Base-by-base conservation (phyloP, 2,329 filamentous ascomycete genomes). In the Fusarium algeriense region DNA sequence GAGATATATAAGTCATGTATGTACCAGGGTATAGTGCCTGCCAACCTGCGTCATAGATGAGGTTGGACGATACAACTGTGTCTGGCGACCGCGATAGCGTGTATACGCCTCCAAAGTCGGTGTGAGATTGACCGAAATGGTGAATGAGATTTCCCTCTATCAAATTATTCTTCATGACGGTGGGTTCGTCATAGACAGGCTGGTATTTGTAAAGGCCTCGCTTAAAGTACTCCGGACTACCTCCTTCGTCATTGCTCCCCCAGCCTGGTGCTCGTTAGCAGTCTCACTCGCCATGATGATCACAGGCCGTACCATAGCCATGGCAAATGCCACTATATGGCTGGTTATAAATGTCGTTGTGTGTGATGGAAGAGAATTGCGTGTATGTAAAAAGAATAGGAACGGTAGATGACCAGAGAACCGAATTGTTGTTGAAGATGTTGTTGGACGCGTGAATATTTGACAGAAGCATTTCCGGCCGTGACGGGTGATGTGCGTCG, bases 321-420 rank as follows among this genome's bases (percentile, higher is more conserved):
- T 62, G 52, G 2, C 59, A 62, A 26, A 62, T 62, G 4, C 53
- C 59, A 19, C 59, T 60, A 28, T 62, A 62, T n/a, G 59, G 53
- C 4, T 62, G 59, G 8, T 62, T 49, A 37, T 59, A 59, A 12
- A 59, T 35, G 3, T 59, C 30, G 5, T 62, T 62, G 10, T 62
- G 53, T 23, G 23, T 49, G 7, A 62, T 49, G 11, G 59, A 60
- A 37, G 53, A 62, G 6, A 32, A 62, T 15, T 60, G 43, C 9
- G 53, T 59, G 12, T 62, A 62, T 30, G 53, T 62, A 14, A 48
- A 59, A 1, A 59, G 53, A 5, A 62, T 62, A 12, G 59, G 54
- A 8, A 60, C 41, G 1, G 59, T 60, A 2, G 59, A 62, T 7
- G 59, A 62, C 59, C 54, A 62, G 5, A 62, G 23, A n/a, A 49